These are phyloP conservation scores for Glebionis coronaria DNA, from an alignment of 129 eudicot genomes.

Conservation along the genomic window DNA sequence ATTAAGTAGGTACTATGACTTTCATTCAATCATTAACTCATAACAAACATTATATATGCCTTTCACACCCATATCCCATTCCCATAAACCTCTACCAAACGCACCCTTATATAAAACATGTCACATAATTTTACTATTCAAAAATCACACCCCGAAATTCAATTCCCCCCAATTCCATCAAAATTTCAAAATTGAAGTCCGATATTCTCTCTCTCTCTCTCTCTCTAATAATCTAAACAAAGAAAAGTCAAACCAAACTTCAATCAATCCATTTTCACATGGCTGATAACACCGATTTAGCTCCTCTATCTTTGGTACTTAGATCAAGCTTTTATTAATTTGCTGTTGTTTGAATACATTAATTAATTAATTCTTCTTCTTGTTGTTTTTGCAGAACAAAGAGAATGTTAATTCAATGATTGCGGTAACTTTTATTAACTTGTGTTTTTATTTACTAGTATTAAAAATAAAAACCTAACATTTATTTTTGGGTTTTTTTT, in stretches of 20 bases:
- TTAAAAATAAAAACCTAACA: constrained; percentile 4
- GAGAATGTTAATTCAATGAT: constrained; percentile 65
- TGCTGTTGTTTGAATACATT: background rate
- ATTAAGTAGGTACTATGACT: too few species aligned
- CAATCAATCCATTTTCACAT: constrained; percentile 13
- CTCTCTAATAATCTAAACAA: background rate
- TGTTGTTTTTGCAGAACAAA: constrained; percentile 50
- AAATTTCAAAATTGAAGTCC: constrained; percentile 21
- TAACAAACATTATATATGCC: too few species aligned
- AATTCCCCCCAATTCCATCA: constrained; percentile 17
- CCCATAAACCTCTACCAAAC: too few species aligned
- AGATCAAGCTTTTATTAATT: constrained; percentile 7
- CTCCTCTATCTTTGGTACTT: constrained; percentile 16
- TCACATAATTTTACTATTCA: too few species aligned
- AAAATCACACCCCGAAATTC: background rate
- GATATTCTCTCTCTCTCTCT: constrained; percentile 8
- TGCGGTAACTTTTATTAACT: constrained; percentile 36
- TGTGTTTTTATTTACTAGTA: background rate
- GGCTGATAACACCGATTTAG: constrained; percentile 28
- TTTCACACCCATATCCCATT: too few species aligned
- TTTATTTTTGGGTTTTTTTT: background rate
- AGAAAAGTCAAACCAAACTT: background rate
- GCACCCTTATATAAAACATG: too few species aligned
- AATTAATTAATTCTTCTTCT: constrained; percentile 8
- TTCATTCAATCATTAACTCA: too few species aligned